Conservation (phyloP, 1,284 basidiomycete genomes). For the Prillingera fragicola region DNA sequence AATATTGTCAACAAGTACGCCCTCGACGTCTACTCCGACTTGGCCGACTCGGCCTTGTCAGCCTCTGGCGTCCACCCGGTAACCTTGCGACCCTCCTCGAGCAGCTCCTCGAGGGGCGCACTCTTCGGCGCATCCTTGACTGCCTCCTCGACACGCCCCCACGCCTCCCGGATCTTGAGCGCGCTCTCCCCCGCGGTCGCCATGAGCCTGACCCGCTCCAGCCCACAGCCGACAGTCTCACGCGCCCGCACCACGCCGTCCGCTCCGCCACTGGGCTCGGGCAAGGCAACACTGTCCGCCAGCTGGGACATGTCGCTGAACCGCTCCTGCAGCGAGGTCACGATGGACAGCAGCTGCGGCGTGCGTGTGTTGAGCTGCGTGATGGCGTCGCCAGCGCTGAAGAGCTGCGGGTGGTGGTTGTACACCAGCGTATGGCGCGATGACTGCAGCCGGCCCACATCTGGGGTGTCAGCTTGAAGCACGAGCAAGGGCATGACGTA, state of each 20-base stretch:
- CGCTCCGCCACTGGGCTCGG: constrained; percentile 10
- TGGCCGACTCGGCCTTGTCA: background rate
- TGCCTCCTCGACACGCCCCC: constrained; percentile 7
- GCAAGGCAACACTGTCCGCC: constrained; percentile 37
- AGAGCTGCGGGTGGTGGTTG: constrained; percentile 49
- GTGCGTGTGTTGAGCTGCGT: constrained; percentile 43
- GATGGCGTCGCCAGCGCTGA: constrained; percentile 46
- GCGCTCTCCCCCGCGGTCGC: constrained; percentile 23
- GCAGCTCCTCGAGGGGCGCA: constrained; percentile 6
- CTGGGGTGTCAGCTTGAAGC: constrained; percentile 18
- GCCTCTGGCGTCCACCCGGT: background rate
- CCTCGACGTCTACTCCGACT: constrained; percentile 2
- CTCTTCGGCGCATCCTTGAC: background rate
- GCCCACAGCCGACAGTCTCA: constrained; percentile 4
- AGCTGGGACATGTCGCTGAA: constrained; percentile 45
- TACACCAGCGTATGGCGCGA: constrained; percentile 46
- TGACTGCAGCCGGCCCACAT: constrained; percentile 41
- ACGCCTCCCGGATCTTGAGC: constrained; percentile 3
- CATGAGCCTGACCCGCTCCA: constrained; percentile 33
- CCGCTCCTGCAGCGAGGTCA: constrained; percentile 42
- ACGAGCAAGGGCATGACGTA: constrained; percentile 11
- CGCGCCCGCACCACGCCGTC: background rate
- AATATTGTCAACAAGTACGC: too few species aligned
- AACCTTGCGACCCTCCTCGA: constrained; percentile 9
- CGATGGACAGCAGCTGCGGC: constrained; percentile 45